phyloP scores from a whole-genome alignment of 768 basidiomycete species.

The Mrakia blollopis region DNA sequence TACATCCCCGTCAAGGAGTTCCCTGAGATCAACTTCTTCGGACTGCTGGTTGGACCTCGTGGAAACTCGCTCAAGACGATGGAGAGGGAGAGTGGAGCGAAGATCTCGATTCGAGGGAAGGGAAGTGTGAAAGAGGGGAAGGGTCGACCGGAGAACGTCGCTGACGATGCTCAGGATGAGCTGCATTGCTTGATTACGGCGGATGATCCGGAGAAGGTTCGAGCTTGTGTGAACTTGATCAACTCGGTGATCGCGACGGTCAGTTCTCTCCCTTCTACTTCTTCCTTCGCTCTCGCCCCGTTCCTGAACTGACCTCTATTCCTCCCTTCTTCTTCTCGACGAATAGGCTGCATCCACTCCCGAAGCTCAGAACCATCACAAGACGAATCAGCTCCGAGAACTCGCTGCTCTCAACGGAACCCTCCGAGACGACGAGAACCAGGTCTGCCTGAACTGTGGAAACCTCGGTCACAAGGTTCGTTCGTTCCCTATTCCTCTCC shows the following conservation, averaged over 20 bases:
- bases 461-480: constrained; percentile 36
- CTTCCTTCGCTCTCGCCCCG: neutral
- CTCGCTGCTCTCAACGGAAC: constrained; percentile 97
- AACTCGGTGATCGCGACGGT: constrained; percentile 98
- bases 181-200: constrained; percentile 94
- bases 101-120: constrained; percentile 97
- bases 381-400: constrained; percentile 96
- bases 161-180: constrained; percentile 97
- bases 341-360: constrained; percentile 99
- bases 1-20: constrained; percentile 99
- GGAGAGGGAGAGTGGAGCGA: constrained; percentile 96
- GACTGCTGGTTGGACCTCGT: constrained; percentile 92
- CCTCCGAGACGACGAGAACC: constrained; percentile 98
- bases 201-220: constrained; percentile 87
- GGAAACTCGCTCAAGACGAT: constrained; percentile 99
- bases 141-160: constrained; percentile 85
- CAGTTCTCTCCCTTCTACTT: constrained; percentile 42
- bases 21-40: constrained; percentile 99
- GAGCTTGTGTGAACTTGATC: constrained; percentile 85
- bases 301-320: neutral
- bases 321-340: neutral
- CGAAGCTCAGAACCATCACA: constrained; percentile 99
- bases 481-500: neutral
- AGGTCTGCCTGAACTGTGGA: constrained; percentile 74
- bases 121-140: constrained; percentile 99